Evolutionary conservation across 2,329 filamentous ascomycete species (phyloP).

Genomic region (Colletotrichum phormii): DNA sequence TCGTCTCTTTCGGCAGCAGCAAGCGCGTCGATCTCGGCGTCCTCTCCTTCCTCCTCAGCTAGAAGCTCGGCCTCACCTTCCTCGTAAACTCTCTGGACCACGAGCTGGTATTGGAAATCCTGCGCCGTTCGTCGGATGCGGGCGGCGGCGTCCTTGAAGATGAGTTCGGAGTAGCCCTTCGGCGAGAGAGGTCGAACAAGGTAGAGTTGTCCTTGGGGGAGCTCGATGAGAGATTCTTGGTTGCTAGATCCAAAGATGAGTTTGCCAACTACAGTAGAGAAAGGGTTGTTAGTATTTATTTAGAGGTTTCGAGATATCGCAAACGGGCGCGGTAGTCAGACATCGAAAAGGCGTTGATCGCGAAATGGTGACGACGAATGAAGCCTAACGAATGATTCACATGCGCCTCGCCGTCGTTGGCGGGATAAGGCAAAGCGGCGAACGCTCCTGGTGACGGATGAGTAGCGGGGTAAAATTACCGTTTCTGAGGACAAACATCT

Average conservation of each 20-base stretch:
- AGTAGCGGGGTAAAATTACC: conserved; percentile 45
- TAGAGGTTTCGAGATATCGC: background rate
- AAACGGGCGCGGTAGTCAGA: background rate
- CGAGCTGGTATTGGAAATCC: conserved; percentile 97
- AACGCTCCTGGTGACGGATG: background rate
- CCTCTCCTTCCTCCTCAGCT: conserved; percentile 88
- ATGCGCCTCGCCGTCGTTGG: background rate
- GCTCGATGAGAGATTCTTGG: conserved; percentile 93
- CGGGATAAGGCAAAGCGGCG: background rate
- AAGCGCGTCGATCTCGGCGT: conserved; percentile 80
- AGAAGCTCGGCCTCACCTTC: conserved; percentile 95
- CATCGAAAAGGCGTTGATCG: conserved; percentile 6
- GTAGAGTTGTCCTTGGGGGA: conserved; percentile 96
- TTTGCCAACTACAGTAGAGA: conserved; percentile 77
- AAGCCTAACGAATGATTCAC: conserved; percentile 1
- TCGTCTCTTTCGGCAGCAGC: conserved; percentile 87
- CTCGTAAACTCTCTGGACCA: conserved; percentile 95
- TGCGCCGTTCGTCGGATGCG: conserved; percentile 93
- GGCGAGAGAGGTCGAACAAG: conserved; percentile 94
- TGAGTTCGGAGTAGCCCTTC: conserved; percentile 98
- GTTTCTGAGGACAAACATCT: conserved; percentile 53
- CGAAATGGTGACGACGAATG: conserved; percentile 5
- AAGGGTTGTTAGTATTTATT: conserved; percentile 20
- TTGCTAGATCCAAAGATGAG: conserved; percentile 88
- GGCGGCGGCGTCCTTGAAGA: conserved; percentile 96